These are phyloP conservation scores for Amaranthus hypochondriacus DNA, from an alignment of 148 eudicot species.

Conservation along the genomic window DNA sequence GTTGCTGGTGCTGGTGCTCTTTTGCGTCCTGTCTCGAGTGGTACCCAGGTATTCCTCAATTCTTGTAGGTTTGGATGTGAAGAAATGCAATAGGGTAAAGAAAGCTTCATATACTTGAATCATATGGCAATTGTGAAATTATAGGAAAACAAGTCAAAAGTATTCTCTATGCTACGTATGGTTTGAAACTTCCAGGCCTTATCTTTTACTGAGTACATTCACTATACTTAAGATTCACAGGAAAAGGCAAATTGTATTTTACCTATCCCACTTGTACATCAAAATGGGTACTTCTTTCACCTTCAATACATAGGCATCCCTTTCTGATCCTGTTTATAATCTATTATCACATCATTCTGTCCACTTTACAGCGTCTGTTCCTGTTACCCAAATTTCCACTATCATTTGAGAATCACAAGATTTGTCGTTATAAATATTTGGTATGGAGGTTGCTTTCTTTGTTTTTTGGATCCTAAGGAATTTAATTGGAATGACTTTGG, in stretches of 20 bases:
- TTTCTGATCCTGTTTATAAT: too few relatives aligned
- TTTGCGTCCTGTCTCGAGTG: constrained; percentile 76
- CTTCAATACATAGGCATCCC: too few relatives aligned
- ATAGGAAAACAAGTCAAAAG: not conserved
- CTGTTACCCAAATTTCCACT: not conserved
- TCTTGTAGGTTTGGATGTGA: not conserved
- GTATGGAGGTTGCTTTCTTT: not conserved
- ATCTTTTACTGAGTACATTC: not conserved
- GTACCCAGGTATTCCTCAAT: constrained; percentile 59
- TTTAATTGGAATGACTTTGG: not conserved
- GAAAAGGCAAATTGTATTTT: too few relatives aligned
- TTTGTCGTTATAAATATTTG: not conserved
- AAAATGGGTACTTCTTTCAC: too few relatives aligned
- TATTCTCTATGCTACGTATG: not conserved
- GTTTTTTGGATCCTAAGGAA: not conserved
- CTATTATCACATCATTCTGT: too few relatives aligned
- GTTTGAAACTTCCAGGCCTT: not conserved
- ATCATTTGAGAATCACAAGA: not conserved
- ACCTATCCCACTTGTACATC: too few relatives aligned
- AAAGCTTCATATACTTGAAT: not conserved
- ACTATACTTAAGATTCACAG: not conserved
- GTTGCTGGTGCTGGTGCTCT: constrained; percentile 93
- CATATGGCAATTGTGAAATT: not conserved
- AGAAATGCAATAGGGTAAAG: not conserved
- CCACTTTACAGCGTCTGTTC: too few relatives aligned